Base-by-base conservation (phyloP, 352 stramenopile genomes). In the Phytophthora megakarya region DNA sequence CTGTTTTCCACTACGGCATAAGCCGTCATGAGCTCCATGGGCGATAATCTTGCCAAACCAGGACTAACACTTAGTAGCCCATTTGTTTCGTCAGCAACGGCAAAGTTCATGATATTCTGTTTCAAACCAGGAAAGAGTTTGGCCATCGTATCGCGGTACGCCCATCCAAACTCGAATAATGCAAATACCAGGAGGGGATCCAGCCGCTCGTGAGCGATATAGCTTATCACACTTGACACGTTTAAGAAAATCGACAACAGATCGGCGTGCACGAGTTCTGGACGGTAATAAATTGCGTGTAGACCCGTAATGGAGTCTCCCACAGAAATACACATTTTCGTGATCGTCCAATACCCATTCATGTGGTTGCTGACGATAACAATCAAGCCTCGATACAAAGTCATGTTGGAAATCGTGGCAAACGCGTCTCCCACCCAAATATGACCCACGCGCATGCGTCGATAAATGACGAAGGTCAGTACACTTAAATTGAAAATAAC, bases 341-440 rank as follows among this genome's bases (percentile, higher is more conserved):
- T 50, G 13, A 78, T 26, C 0, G 63, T 56, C 61, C 59, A 78
- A 22, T 61, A 76, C 13, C 61, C 67, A 42, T 78, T 74, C 26
- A 80, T 33, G 6, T 57, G 38, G 33, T 61, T 73, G 25, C 54
- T 60, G 5, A 78, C 13, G 2, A 76, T 23, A 0, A 78, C 38
- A 5, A 70, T n/a, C 1, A 69, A 21, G 1, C 73, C 73, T 18
- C 70, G 73, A n/a, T 67, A 43, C 4, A 74, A 11, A 1, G 78
- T 22, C 39, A 55, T 53, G 5, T 45, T 65, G 1, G 73, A 78
- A 10, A 81, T 65, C 0, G 51, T 58, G 15, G 64, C 55, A 25
- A 81, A 78, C 11, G 69, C 69, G 45, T 72, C 67, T 9, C 73
- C 69, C 18, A 81, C 52, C 73, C 72, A 80, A 33, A 77, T 35